Percentiles rank a stretch among this genome's conserved stretches.
phyloP scores from a whole-genome alignment of 768 basidiomycete genomes.

The Termitomyces titanicus region DNA sequence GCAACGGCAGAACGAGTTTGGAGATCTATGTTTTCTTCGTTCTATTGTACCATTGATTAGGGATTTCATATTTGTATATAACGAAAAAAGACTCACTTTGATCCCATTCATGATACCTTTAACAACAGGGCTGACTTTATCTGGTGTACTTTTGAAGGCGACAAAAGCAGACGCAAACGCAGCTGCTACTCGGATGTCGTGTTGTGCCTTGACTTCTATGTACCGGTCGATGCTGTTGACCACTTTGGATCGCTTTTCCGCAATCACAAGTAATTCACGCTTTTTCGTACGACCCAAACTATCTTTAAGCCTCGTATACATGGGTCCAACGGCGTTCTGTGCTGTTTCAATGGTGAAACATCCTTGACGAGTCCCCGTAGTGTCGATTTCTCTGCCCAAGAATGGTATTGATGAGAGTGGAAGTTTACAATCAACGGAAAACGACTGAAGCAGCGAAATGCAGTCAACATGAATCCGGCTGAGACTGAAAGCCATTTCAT shows the following conservation, averaged over 20 bases:
- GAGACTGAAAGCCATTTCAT: slow-evolving; percentile 85
- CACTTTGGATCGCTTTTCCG: slow-evolving; percentile 71
- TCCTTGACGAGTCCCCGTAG: slow-evolving; percentile 56
- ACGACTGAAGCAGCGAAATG: slow-evolving; percentile 73
- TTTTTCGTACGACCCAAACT: slow-evolving; percentile 77
- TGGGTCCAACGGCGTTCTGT: slow-evolving; percentile 59
- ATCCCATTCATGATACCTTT: slow-evolving; percentile 97
- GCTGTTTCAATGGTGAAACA: slow-evolving; percentile 82
- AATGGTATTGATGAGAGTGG: slow-evolving; percentile 74
- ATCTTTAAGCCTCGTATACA: slow-evolving; percentile 74
- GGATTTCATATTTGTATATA: neutral
- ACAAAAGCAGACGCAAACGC: slow-evolving; percentile 91
- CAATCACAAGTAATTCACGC: slow-evolving; percentile 65
- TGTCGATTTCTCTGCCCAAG: slow-evolving; percentile 75
- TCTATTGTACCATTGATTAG: slow-evolving; percentile 36
- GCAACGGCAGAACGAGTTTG: slow-evolving; percentile 86
- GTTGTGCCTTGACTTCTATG: slow-evolving; percentile 74
- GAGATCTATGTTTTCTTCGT: slow-evolving; percentile 84
- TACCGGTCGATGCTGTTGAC: slow-evolving; percentile 75
- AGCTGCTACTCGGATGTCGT: slow-evolving; percentile 85
- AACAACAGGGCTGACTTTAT: slow-evolving; percentile 94
- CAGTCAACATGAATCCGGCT: slow-evolving; percentile 80
- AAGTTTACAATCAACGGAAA: slow-evolving; percentile 84
- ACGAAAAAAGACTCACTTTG: slow-evolving; percentile 55
- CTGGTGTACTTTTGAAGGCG: slow-evolving; percentile 79